Evolutionary conservation across 768 basidiomycete genomes (phyloP), one percentile per base, ranked within the genome.

Genomic region (Rhodotorula sphaerocarpa): DNA sequence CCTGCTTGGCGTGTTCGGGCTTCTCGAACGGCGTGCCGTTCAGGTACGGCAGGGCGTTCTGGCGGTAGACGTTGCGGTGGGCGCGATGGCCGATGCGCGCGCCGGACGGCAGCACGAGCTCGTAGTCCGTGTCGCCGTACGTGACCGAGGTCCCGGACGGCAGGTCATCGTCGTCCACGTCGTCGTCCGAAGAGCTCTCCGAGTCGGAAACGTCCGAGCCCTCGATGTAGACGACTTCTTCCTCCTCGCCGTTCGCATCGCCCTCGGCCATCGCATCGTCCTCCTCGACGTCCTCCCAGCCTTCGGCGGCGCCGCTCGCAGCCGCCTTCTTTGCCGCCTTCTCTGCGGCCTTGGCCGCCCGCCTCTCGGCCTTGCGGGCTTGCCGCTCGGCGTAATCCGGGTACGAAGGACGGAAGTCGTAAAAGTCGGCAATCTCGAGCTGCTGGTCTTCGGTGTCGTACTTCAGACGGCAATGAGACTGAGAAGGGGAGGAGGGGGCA

Each of bases 91-190:
- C 91, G 72, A 99, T 86, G 28, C 90, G 84, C 15, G 84, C 83
- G 47, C 95, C 95, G 0, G 90, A 92, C 3, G 95, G 90, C 10
- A 99, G 81, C 7, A 93, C 86, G 27, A 99, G 86, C 69, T 96
- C 92, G 73, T 85, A 84, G 41, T 82, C 78, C 5, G 86, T 83
- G 72, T 90, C 87, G 28, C 88, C 88, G 68, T 86, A 87, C 0
- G 84, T 81, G 62, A 92, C 77, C 67, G 75, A 78, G 18, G 80
- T 81, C 1, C 63, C 57, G 25, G 42, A 27, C 0, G 79, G 59
- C 21, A 63, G 36, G 15, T 67, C 68, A n/a, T 63, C 41, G 48
- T 63, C 65, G n/a, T 63, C 72, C 45, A 70, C 66, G 57, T 70
- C 65, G 9, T 81, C 72, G 34, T 75, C 78, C 31, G 70, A 59